Evolutionary conservation across 2,329 filamentous ascomycete species (phyloP).

Genomic region (Sarocladium strictum): DNA sequence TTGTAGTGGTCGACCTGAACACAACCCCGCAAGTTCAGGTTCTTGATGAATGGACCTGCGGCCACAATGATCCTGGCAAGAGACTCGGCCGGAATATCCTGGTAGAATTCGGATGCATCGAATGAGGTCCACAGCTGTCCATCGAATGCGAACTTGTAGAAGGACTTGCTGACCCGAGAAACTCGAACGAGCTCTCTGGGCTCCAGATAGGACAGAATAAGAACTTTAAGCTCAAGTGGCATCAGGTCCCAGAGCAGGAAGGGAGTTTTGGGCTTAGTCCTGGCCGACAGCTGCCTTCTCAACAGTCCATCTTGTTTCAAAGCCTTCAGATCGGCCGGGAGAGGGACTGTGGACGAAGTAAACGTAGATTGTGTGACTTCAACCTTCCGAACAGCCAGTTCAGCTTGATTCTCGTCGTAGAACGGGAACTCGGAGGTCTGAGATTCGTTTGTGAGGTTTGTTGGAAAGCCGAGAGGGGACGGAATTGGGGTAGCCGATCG

Average conservation of each 20-base stretch:
- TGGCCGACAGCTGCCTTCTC: conserved; percentile 15
- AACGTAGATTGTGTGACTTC: conserved; percentile 37
- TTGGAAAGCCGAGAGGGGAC: conserved; percentile 32
- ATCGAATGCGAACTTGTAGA: conserved; percentile 83
- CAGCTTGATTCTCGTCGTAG: conserved; percentile 37
- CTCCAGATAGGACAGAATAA: conserved; percentile 68
- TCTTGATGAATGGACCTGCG: conserved; percentile 83
- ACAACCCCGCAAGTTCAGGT: conserved; percentile 87
- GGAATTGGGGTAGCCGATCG: conserved; percentile 28
- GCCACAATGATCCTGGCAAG: conserved; percentile 78
- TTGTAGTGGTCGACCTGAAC: conserved; percentile 82
- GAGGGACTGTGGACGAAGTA: conserved; percentile 44
- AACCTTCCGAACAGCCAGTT: conserved; percentile 49
- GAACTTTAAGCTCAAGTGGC: conserved; percentile 75
- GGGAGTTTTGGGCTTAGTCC: conserved; percentile 24
- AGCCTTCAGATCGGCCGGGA: conserved; percentile 59
- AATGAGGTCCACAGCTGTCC: conserved; percentile 87
- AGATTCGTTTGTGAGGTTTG: conserved; percentile 29
- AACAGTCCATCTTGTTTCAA: conserved; percentile 23
- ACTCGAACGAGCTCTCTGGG: conserved; percentile 76
- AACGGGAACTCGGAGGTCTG: conserved; percentile 34
- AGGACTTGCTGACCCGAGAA: conserved; percentile 71
- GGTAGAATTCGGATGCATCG: conserved; percentile 82
- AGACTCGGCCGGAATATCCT: conserved; percentile 76
- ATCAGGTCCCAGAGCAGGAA: conserved; percentile 73